Conservation (phyloP, 441 rosid genomes). For the Metrosideros polymorpha region DNA sequence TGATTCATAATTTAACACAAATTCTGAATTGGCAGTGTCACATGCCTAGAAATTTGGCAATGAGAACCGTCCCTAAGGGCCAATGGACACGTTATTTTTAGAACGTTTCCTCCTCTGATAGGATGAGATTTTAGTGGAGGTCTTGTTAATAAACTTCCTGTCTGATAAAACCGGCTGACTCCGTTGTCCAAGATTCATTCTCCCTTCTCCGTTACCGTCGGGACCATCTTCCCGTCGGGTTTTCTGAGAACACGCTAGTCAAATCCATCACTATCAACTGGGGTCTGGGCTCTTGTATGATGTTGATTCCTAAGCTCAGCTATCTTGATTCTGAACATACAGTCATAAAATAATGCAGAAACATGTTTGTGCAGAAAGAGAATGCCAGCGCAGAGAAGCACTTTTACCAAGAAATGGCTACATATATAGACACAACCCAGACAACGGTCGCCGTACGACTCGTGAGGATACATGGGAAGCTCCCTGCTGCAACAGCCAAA, state of each 20-base stretch:
- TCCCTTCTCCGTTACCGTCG: neutral
- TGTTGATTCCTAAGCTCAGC: neutral
- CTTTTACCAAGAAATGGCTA: neutral
- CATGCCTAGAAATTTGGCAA: too few relatives aligned
- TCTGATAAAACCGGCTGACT: neutral
- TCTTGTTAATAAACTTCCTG: neutral
- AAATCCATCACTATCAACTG: neutral
- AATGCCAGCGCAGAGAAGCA: neutral
- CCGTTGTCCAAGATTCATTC: neutral
- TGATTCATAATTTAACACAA: too few relatives aligned
- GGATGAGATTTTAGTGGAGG: neutral
- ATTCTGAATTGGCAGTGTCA: too few relatives aligned
- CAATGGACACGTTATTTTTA: too few relatives aligned
- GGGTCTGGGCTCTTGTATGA: neutral
- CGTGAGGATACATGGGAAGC: neutral
- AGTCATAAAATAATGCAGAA: neutral
- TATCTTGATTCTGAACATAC: neutral
- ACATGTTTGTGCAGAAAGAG: neutral
- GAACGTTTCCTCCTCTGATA: too few relatives aligned
- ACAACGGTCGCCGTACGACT: neutral
- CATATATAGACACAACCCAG: neutral
- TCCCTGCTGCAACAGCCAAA: neutral
- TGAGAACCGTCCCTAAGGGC: too few relatives aligned
- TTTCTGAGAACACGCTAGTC: neutral
- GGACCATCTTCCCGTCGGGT: neutral